These are phyloP conservation scores for Carnegiea gigantea DNA, from an alignment of 179 eudicot genomes.

Conservation along the genomic window DNA sequence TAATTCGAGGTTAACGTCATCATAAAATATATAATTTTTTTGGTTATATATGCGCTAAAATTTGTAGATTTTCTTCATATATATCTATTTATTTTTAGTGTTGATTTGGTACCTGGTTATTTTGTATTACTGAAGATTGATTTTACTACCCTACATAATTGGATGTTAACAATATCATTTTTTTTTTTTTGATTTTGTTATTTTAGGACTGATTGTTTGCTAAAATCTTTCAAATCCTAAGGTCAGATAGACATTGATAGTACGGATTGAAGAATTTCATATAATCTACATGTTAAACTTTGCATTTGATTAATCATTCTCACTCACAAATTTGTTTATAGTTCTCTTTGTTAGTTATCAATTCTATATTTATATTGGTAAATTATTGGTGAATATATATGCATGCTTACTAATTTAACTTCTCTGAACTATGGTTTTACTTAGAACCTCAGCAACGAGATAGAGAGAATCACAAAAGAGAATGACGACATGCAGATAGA, in stretches of 20 bases:
- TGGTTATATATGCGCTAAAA: no score
- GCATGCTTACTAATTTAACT: no score
- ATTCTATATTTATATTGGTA: not conserved
- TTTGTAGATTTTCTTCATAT: no score
- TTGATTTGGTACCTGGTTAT: no score
- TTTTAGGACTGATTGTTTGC: no score
- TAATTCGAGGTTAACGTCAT: no score
- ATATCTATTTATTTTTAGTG: no score
- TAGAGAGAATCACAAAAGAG: slow-evolving; percentile 71
- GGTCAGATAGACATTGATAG: not conserved
- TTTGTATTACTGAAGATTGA: no score
- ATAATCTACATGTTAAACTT: not conserved
- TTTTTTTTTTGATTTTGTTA: no score
- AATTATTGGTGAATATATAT: not conserved
- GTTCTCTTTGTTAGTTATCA: not conserved
- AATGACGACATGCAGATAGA: slow-evolving; percentile 71
- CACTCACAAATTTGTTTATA: not conserved
- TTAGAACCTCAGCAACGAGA: slow-evolving; percentile 64
- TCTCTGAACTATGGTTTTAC: not conserved
- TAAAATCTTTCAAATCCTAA: not conserved
- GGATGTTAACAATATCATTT: no score
- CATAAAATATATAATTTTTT: no score
- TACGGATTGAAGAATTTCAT: not conserved
- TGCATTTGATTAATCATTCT: not conserved
- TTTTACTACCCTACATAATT: no score